Base-by-base conservation (phyloP, 1,139 yeast genomes). In the Geotrichum fermentans region DNA sequence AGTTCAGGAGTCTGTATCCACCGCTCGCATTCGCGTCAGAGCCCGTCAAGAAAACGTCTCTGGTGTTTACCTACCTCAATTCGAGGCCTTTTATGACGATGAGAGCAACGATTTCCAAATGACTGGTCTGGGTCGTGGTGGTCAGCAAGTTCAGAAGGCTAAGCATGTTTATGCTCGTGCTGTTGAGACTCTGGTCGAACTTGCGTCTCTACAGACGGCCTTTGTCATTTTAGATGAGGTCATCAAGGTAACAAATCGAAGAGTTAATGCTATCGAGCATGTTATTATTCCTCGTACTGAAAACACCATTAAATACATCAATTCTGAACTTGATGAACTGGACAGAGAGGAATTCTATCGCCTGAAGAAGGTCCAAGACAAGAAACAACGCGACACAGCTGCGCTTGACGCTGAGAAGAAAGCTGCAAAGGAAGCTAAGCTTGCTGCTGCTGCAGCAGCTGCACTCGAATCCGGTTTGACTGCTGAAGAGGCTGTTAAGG, bases 251-350 rank as follows among this genome's bases (percentile, higher is more conserved):
- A 92, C 98, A 51, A 92, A 92, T 70, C 80, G 98, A 72, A 85
- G 98, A 77, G 98, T 92, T 61, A 92, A 92, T 69, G 97, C 98
- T 58, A 92, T 92, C 71, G 98, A 92, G 72, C 97, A 92, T 66
- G 97, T 92, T 46, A 90, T 92, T 62, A 92, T 92, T 53, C 98
- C 98, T 55, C 80, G 97, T 69, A 90, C 97, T 1, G 97, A 92
- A 69, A 92, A 92, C 69, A 92, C 98, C 32, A 92, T 92, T 62
- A 78, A 85, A 54, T 45, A 92, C 69, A 92, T 92, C 73, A 89
- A 89, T 68, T 87, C 96, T 28, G 98, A 92, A 68, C 78, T 92
- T 66, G 98, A 92, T 68, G 98, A 92, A 71, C 77, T 92, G 68
- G 98, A 92, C 67, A 84, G 98, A 77, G 98, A 92, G 70, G 98